phyloP scores from a whole-genome alignment of 208 protist species.

The Wallacemonas sp. region DNA sequence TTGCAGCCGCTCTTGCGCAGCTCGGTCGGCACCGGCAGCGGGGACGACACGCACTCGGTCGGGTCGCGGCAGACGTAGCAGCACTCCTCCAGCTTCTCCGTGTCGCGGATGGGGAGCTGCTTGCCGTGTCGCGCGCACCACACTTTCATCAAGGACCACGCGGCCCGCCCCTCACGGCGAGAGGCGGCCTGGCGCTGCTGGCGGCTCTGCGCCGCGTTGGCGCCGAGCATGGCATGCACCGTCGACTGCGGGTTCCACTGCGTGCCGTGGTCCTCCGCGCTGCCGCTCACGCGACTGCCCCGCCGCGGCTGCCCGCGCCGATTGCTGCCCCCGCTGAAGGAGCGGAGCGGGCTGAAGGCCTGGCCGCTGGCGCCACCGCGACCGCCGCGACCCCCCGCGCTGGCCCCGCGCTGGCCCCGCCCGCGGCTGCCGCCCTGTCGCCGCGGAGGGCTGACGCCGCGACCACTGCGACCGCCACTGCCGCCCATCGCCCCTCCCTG shows the following conservation, averaged over 20 bases:
- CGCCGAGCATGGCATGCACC: constrained; percentile 5
- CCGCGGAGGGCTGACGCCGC: not conserved
- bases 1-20: constrained; percentile 47
- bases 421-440: not conserved
- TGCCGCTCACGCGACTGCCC: constrained; percentile 27
- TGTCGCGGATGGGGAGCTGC: constrained; percentile 47
- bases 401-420: constrained; percentile 4
- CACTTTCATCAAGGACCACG: constrained; percentile 39
- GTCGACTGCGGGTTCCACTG: constrained; percentile 14
- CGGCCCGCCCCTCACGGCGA: constrained; percentile 24
- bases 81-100: constrained; percentile 66
- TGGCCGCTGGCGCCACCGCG: constrained; percentile 3
- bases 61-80: constrained; percentile 79
- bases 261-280: constrained; percentile 1
- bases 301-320: constrained; percentile 27
- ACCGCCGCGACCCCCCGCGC: not conserved
- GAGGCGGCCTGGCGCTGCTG: constrained; percentile 22
- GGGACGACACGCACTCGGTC: constrained; percentile 74
- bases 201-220: constrained; percentile 13
- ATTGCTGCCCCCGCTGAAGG: constrained; percentile 14
- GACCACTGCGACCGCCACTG: not conserved
- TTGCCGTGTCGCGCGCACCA: constrained; percentile 88
- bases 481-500: not conserved
- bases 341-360: constrained; percentile 7
- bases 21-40: constrained; percentile 61